Conservation (phyloP, 2,329 filamentous ascomycete species). For the Botrytis deweyae region DNA sequence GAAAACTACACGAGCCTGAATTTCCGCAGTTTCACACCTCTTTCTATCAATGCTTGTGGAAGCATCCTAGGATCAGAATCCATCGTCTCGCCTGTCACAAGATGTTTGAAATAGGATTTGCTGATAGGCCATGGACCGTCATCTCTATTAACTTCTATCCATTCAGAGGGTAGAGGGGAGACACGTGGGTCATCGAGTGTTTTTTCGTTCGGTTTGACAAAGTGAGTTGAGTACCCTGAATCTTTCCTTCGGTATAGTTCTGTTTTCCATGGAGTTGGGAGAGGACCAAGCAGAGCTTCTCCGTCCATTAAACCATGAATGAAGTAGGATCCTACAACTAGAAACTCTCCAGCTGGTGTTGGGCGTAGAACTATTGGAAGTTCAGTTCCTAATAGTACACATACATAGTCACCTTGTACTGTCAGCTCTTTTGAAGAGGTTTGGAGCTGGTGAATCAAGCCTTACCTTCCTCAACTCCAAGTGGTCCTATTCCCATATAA, state of each 20-base stretch:
- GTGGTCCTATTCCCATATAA: background rate
- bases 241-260: background rate
- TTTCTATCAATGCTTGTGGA: background rate
- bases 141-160: background rate
- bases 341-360: background rate
- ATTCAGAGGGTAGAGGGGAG: background rate
- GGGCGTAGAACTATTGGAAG: background rate
- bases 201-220: background rate
- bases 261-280: background rate
- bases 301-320: background rate
- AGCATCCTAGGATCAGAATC: background rate
- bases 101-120: accelerated
- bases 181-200: background rate
- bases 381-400: background rate
- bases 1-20: background rate
- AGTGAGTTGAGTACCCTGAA: background rate
- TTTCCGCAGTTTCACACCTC: background rate
- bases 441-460: background rate
- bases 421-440: background rate
- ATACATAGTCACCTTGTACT: background rate
- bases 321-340: background rate
- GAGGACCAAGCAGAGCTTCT: background rate
- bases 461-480: background rate
- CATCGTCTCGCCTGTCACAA: background rate
- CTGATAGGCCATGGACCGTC: background rate